Base-by-base conservation (phyloP, 257 asterid species). In the Solanum rostratum region DNA sequence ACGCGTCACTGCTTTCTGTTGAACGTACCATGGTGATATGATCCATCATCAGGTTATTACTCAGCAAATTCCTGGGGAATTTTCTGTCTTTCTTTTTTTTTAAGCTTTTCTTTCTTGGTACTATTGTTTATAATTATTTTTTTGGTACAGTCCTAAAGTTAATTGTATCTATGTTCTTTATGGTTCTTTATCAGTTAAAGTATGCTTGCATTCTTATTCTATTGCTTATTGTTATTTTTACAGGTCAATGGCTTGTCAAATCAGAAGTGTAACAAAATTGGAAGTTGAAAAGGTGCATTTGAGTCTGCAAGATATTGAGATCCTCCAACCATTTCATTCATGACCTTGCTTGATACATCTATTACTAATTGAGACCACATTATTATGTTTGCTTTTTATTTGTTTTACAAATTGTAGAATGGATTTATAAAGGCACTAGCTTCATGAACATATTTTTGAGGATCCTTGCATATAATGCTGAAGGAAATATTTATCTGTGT, bases 251-350 rank as follows among this genome's bases (percentile, higher is more conserved):
- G 65, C 71, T 84, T 93, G 90, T 85, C 93, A 88, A 86, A 89
- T 90, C 89, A 95, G 89, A 79, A 87, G 90, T 81, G 87, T 83
- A 46, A 50, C 92, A 43, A 85, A 88, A 88, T 89, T 84, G 85
- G 89, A 76, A 89, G 84, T 91, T 89, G 98, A 96, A 84, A 95
- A 93, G 98, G 99, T 96, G 88, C 62, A 49, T 49, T 27, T 83
- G 83, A 81, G 45, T 27, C 27, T 29, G 46, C 45, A 76, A 5
- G 24, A 24, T 46, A 27, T 76, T 16, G 8, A 15, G 41, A 76
- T 76, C 60, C 81, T 76, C 16, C 81, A 76, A 50, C 41, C 45
- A 49, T 76, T 76, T 49, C 81, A 15, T 76, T 76, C 62, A 15
- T 49, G 60, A 76, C 37, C 49, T 22, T 19, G n/a, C 81, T 76